Evolutionary conservation across 352 stramenopile species (phyloP).

Genomic region (Plasmopara muralis): DNA sequence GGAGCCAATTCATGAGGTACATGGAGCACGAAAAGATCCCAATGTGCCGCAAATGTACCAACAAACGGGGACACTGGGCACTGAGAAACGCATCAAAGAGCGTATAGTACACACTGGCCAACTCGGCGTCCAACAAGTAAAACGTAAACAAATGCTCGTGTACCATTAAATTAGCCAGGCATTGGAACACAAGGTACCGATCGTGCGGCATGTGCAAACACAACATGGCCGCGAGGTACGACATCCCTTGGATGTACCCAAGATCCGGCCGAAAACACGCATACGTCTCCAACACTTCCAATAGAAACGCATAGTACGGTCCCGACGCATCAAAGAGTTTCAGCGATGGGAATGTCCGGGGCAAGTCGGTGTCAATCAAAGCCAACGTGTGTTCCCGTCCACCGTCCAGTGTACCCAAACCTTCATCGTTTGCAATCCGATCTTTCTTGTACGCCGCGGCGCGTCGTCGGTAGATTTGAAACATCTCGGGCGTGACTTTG

Average conservation of each 20-base stretch:
- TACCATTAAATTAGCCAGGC: slow-evolving; percentile 82
- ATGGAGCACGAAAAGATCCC: slow-evolving; percentile 61
- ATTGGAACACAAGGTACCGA: slow-evolving; percentile 78
- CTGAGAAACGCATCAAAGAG: slow-evolving; percentile 71
- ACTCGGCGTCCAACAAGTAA: slow-evolving; percentile 73
- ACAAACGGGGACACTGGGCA: slow-evolving; percentile 38
- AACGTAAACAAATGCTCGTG: slow-evolving; percentile 87
- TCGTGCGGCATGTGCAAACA: slow-evolving; percentile 83
- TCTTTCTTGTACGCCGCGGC: slow-evolving; percentile 60
- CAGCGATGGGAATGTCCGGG: slow-evolving; percentile 77
- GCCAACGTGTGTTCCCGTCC: slow-evolving; percentile 72
- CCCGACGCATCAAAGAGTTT: slow-evolving; percentile 70
- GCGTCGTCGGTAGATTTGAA: slow-evolving; percentile 69
- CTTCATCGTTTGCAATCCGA: slow-evolving; percentile 16
- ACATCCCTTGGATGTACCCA: slow-evolving; percentile 88
- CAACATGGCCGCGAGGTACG: slow-evolving; percentile 78
- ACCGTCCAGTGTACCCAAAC: slow-evolving; percentile 11
- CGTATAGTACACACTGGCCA: slow-evolving; percentile 76
- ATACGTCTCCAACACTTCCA: slow-evolving; percentile 83
- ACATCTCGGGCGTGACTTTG: slow-evolving; percentile 84
- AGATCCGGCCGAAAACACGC: slow-evolving; percentile 82
- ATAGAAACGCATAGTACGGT: slow-evolving; percentile 67
- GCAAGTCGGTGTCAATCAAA: slow-evolving; percentile 83
- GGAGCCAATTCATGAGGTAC: slow-evolving; percentile 87
- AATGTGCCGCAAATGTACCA: slow-evolving; percentile 47